Evolutionary conservation across 495 filamentous ascomycete species (phyloP), one percentile per base, ranked within the genome.

Genomic region (Annulohypoxylon nitens): DNA sequence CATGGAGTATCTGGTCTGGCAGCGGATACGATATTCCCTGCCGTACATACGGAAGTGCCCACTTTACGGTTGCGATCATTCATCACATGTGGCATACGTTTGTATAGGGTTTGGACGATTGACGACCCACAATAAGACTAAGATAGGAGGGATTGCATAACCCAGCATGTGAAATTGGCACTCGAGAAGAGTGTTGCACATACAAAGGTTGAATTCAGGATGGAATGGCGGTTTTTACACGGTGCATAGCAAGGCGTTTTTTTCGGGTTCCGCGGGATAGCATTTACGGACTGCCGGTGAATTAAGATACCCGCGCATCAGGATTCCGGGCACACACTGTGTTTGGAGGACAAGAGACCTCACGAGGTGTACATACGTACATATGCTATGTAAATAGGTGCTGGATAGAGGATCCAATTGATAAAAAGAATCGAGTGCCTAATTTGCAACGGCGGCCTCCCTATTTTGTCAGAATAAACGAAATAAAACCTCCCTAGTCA

Each of bases 51-150:
- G 77, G 77, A 20, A 79, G 67, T 41, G 66, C 66, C 6, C 68
- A 77, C 23, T 76, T 77, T 51, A 70, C 72, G 18, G 53, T 53
- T 14, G 70, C 72, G 39, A 72, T 79, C 16, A 48, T 73, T 67
- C 77, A 79, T 61, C 77, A 79, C 23, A 50, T 76, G 37, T 74
- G 69, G 75, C 77, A 79, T 54, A 55, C 70, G 1, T 72, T 79
- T 58, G 61, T 66, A 65, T 75, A 45, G 59, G 30, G 37, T 2
- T n/a, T 53, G 18, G n/a, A 9, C 59, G 6, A 60, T 4, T 55
- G 41, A n/a, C 6, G 39, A 20, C 16, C 30, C 59, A 26, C n/a
- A 39, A 16, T 50, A 14, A 8, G 48, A n/a, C 20, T 14, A 39
- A 16, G 14, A 37, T 41, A 58, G 25, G 6, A 43, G 33, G 45